These are phyloP conservation scores for Candida silvicultrix DNA, from an alignment of 805 yeast species.

Conservation along the genomic window DNA sequence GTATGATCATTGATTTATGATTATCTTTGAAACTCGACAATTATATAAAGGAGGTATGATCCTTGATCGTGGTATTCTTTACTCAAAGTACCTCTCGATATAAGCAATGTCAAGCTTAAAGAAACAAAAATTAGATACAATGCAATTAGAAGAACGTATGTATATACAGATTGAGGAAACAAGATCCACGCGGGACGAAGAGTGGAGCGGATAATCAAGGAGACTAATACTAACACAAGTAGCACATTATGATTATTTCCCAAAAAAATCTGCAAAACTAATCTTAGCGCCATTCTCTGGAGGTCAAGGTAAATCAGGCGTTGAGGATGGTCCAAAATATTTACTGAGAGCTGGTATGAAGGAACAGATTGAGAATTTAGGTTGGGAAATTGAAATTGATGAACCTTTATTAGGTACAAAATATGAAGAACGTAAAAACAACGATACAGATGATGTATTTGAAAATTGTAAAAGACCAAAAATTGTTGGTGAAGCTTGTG, in stretches of 20 bases:
- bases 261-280: slow-evolving; percentile 53
- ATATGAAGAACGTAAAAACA: slow-evolving; percentile 34
- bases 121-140: not conserved
- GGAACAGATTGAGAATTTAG: slow-evolving; percentile 54
- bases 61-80: not conserved
- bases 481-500: slow-evolving; percentile 69
- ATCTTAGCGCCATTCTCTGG: slow-evolving; percentile 92
- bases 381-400: slow-evolving; percentile 57
- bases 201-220: no score
- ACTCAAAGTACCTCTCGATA: not conserved
- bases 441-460: slow-evolving; percentile 41
- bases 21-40: not conserved
- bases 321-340: slow-evolving; percentile 88
- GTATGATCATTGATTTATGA: slow-evolving; percentile 5
- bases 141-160: not conserved
- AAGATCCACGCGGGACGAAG: no score
- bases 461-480: slow-evolving; percentile 63
- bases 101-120: not conserved
- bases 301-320: slow-evolving; percentile 93
- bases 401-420: slow-evolving; percentile 49
- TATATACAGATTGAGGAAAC: not conserved
- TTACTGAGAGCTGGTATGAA: slow-evolving; percentile 68
- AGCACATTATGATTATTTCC: slow-evolving; percentile 45
- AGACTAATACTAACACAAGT: not conserved
- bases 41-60: not conserved